Evolutionary conservation across 2,329 filamentous ascomycete genomes (phyloP).

Genomic region (Arthrinium puccinioides): DNA sequence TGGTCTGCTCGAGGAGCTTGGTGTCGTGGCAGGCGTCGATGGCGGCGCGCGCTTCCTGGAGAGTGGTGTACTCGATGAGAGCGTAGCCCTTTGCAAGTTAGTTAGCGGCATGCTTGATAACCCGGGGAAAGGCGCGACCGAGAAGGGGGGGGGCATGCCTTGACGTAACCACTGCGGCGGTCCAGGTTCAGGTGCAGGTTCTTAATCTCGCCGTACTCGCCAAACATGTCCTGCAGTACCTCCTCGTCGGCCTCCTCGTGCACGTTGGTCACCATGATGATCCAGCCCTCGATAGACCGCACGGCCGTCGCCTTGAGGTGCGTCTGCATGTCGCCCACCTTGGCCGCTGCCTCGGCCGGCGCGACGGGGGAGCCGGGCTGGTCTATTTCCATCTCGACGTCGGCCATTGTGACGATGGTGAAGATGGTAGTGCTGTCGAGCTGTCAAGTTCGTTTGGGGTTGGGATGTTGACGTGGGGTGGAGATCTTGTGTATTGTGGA

Average conservation of each 20-base stretch:
- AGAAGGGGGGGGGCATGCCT: conserved; percentile 43
- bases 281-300: conserved; percentile 85
- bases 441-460: too few species aligned
- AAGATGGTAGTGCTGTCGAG: too few species aligned
- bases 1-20: conserved; percentile 74
- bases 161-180: conserved; percentile 76
- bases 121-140: too few species aligned
- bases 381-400: conserved; percentile 55
- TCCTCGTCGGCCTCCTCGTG: conserved; percentile 85
- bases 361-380: conserved; percentile 25
- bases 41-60: conserved; percentile 72
- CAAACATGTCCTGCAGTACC: conserved; percentile 73
- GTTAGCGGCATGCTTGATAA: neutral
- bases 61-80: conserved; percentile 74
- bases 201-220: conserved; percentile 80
- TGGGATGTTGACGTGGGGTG: too few species aligned
- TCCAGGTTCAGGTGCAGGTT: conserved; percentile 81
- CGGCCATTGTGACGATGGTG: conserved; percentile 45
- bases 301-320: conserved; percentile 70
- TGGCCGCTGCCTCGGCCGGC: conserved; percentile 32
- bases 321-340: conserved; percentile 62
- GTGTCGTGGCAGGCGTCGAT: conserved; percentile 72
- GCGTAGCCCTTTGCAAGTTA: conserved; percentile 62
- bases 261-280: conserved; percentile 78
- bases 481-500: too few species aligned